Evolutionary conservation across 768 basidiomycete genomes (phyloP), one percentile per base, ranked within the genome.

Genomic region (Suillus occidentalis): DNA sequence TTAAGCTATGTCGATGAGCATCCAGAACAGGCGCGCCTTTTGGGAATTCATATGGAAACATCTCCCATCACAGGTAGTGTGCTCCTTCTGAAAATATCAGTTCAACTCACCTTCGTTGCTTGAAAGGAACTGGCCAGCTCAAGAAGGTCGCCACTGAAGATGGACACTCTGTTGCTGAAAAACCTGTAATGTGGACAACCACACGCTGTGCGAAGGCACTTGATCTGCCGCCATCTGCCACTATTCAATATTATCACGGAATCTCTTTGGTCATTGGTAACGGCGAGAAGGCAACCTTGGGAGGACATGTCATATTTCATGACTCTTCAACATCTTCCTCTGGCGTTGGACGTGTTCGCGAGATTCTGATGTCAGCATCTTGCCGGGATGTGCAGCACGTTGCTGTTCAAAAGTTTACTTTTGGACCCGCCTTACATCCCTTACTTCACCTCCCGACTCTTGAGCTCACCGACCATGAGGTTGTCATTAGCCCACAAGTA

Each of bases 401-500:
- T 8, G 14, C 61, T 3, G 1, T 62, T 55, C 49, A 62, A 10
- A 18, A 12, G 14, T 37, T 62, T 25, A 9, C 37, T 34, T 62
- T 62, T 9, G 28, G 45, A 13, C 50, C 61, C 20, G 34, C 14
- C 2, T 39, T 62, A 31, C 61, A 62, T 47, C 18, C 39, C 20
- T 13, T 9, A 10, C 61, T 62, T 45, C 61, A 47, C 22, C 9
- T 62, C 34, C 49, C 49, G 22, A 16, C 36, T 9, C 37, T 62
- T 8, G 31, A 62, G 36, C 61, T 62, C 43, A 31, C n/a, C 10
- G 61, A 62, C 8, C 43, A 62, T 14, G 61, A 62, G 37, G 37
- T 62, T 28, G 47, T 62, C n/a, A 62, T 52, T 34, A 20, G 43
- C 9, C 36, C 43, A 25, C 28, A 62, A 47, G 61, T 62, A 62